Percentiles rank a stretch among this genome's conserved stretches.
phyloP scores from a whole-genome alignment of 2,329 filamentous ascomycete species.

The Cordyceps farinosa region DNA sequence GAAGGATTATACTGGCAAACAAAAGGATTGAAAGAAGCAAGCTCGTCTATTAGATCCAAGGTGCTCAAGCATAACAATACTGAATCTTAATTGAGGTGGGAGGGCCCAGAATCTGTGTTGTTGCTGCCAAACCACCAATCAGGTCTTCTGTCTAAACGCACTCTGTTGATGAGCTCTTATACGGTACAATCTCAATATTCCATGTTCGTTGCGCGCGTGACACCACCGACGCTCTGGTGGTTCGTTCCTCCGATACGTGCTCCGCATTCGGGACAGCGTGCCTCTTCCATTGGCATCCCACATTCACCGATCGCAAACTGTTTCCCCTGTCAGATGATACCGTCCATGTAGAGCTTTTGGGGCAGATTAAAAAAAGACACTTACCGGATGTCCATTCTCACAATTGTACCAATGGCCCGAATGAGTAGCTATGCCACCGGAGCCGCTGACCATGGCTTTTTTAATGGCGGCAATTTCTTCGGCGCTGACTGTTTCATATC shows the following conservation, averaged over 20 bases:
- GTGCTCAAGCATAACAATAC: too few species aligned
- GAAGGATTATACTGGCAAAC: too few species aligned
- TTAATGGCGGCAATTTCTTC: conserved; percentile 44
- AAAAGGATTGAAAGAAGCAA: too few species aligned
- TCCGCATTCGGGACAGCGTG: conserved; percentile 61
- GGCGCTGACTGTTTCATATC: conserved; percentile 38
- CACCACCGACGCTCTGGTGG: conserved; percentile 48
- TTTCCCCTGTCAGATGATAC: too few species aligned
- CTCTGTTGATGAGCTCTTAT: too few species aligned
- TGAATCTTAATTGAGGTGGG: too few species aligned
- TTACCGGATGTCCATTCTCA: conserved; percentile 29
- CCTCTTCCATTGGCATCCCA: conserved; percentile 60
- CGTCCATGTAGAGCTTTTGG: too few species aligned
- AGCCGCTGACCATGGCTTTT: conserved; percentile 43
- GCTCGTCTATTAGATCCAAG: too few species aligned
- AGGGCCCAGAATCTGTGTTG: too few species aligned
- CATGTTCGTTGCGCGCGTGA: conserved; percentile 37
- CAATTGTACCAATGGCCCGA: conserved; percentile 34
- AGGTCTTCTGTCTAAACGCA: too few species aligned
- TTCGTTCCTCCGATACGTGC: conserved; percentile 51
- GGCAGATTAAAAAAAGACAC: not conserved
- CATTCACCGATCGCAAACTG: conserved; percentile 64
- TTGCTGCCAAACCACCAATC: too few species aligned
- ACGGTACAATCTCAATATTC: too few species aligned
- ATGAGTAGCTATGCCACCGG: conserved; percentile 36